A percentile compares a stretch with the other conserved stretches of the same genome.
phyloP scores from a whole-genome alignment of 805 yeast species.

The Sugiyamaella americana region DNA sequence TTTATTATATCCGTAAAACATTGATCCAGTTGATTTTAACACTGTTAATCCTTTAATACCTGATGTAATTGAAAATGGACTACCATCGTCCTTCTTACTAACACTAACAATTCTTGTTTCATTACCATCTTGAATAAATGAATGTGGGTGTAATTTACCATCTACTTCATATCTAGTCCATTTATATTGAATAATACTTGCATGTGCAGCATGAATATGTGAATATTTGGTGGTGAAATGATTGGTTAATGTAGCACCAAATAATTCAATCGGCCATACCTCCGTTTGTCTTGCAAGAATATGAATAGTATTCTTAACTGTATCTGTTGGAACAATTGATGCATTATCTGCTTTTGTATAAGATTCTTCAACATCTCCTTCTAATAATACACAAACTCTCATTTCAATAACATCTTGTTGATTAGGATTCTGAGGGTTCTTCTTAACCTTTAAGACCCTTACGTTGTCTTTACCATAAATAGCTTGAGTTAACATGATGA shows the following conservation, averaged over 20 bases:
- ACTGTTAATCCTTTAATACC: constrained; percentile 75
- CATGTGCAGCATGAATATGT: constrained; percentile 68
- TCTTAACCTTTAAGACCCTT: constrained; percentile 82
- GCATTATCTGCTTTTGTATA: constrained; percentile 86
- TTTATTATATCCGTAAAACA: constrained; percentile 79
- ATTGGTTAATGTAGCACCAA: constrained; percentile 76
- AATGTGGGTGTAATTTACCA: constrained; percentile 75
- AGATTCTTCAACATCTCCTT: constrained; percentile 72
- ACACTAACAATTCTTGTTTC: constrained; percentile 58
- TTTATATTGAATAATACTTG: constrained; percentile 61
- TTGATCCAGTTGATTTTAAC: constrained; percentile 85
- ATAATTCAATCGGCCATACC: constrained; percentile 86
- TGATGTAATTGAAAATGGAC: constrained; percentile 54
- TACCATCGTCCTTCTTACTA: constrained; percentile 24
- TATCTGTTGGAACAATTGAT: constrained; percentile 89
- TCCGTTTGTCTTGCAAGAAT: constrained; percentile 76
- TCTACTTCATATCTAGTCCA: constrained; percentile 75
- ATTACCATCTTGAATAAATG: constrained; percentile 78
- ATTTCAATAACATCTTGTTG: constrained; percentile 82
- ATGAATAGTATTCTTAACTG: constrained; percentile 82
- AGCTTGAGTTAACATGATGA: constrained; percentile 32
- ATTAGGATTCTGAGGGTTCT: constrained; percentile 64
- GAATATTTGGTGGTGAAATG: constrained; percentile 74
- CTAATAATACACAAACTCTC: constrained; percentile 66
- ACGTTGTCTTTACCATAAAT: constrained; percentile 91